Evolutionary conservation across 2,329 filamentous ascomycete species (phyloP).

Genomic region (Fusarium ramigenum): DNA sequence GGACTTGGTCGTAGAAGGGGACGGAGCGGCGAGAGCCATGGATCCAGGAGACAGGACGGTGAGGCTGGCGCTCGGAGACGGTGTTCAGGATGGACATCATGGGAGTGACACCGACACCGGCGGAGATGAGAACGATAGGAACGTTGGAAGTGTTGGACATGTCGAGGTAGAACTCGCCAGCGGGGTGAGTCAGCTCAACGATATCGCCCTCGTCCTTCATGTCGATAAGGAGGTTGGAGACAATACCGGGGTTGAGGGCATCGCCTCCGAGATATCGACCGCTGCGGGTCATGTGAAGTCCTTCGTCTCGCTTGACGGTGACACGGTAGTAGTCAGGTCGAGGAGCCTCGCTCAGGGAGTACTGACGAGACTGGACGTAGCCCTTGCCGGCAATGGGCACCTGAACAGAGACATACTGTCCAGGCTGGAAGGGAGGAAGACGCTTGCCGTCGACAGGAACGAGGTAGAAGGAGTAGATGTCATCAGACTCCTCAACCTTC

Average conservation of each 20-base stretch:
- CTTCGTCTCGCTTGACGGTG: conserved; percentile 74
- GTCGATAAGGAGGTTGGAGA: conserved; percentile 76
- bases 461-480: conserved; percentile 77
- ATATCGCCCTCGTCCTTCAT: conserved; percentile 67
- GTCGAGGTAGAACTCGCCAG: conserved; percentile 68
- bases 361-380: conserved; percentile 74
- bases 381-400: conserved; percentile 65
- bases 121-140: conserved; percentile 68
- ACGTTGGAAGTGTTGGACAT: conserved; percentile 47
- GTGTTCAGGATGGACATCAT: conserved; percentile 69
- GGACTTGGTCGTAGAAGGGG: conserved; percentile 64
- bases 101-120: conserved; percentile 68
- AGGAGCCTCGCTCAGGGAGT: conserved; percentile 75
- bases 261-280: conserved; percentile 40
- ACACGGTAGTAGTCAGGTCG: conserved; percentile 72
- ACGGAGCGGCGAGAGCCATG: conserved; percentile 63
- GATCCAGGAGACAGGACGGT: conserved; percentile 65
- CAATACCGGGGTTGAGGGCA: conserved; percentile 65
- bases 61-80: conserved; percentile 54
- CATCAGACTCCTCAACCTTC: conserved; percentile 72
- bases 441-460: conserved; percentile 67
- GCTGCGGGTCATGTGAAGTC: conserved; percentile 52
- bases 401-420: conserved; percentile 76
- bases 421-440: conserved; percentile 72
- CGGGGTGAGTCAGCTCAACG: conserved; percentile 73